Evolutionary conservation across 108 stramenopile species (phyloP), one percentile per base, ranked within the genome.

Genomic region (Poteriospumella lacustris): DNA sequence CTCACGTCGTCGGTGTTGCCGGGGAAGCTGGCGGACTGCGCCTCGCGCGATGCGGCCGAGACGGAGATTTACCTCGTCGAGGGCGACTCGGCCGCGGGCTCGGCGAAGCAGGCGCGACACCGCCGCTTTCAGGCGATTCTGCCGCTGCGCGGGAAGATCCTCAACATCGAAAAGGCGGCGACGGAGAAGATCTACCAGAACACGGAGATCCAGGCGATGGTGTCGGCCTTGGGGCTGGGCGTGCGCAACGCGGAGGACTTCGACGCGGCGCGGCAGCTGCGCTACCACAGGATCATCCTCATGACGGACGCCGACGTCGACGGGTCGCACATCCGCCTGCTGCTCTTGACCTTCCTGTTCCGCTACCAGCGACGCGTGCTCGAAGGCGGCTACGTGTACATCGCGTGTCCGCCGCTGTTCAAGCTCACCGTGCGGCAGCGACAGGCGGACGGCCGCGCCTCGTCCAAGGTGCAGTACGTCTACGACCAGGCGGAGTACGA

Each of bases 291-390:
- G 67, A 91, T 96, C 76, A 85, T 96, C 31, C 89, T 96, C 78
- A 96, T 96, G 95, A 96, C 95, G 1, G 95, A 96, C 86, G 95
- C 95, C 5, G 95, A 96, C 87, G 95, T 96, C 34, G 95, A 96
- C 82, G 95, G 95, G 15, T 91, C 94, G 9, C 95, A 96, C 80
- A 96, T 96, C 82, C 91, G 95, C 26, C 92, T 94, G n/a, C 84
- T 96, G 41, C 78, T 96, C 29, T 82, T 96, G 77, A 95, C 94
- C 2, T 96, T 96, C 75, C 93, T 96, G 81, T 96, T 87, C 86
- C 86, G 95, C 2, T 92, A 92, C 77, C 95, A 94, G 86, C 76
- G 94, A 78, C 91, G 91, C 56, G 84, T 96, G 39, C 88, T 96
- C 28, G 92, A 93, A 70, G 73, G 87, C 2, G 95, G 95, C 5